These are phyloP conservation scores for Botryotinia narcissicola DNA, from an alignment of 2,329 filamentous ascomycete species.

Conservation along the genomic window DNA sequence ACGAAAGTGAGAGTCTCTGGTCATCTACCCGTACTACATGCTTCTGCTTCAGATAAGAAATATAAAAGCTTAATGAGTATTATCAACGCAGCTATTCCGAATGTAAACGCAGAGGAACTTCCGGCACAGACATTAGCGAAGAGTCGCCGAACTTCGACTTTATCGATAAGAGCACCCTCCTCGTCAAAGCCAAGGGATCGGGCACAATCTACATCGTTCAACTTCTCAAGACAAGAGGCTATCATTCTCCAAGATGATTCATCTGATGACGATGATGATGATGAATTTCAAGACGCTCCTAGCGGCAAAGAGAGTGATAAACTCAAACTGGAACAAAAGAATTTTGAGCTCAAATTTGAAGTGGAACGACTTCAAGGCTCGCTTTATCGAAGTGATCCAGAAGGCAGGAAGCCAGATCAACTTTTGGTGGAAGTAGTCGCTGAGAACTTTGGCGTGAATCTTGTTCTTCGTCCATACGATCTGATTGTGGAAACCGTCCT, in stretches of 20 bases:
- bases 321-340: slow-evolving; percentile 78
- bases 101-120: slow-evolving; percentile 58
- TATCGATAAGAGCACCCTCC: slow-evolving; percentile 24
- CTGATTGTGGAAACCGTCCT: slow-evolving; percentile 91
- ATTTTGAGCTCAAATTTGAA: slow-evolving; percentile 95
- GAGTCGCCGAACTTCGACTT: slow-evolving; percentile 21
- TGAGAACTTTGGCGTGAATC: slow-evolving; percentile 81
- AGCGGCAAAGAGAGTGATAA: slow-evolving; percentile 55
- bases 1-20: slow-evolving; percentile 90
- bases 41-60: slow-evolving; percentile 87
- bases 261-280: slow-evolving; percentile 59
- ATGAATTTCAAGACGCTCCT: slow-evolving; percentile 64
- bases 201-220: slow-evolving; percentile 68
- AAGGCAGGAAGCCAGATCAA: slow-evolving; percentile 71
- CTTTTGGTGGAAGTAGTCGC: slow-evolving; percentile 89
- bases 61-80: slow-evolving; percentile 97
- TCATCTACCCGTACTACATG: slow-evolving; percentile 87
- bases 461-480: slow-evolving; percentile 84
- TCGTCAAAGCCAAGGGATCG: slow-evolving; percentile 49
- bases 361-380: slow-evolving; percentile 94
- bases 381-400: slow-evolving; percentile 80
- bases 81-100: slow-evolving; percentile 92
- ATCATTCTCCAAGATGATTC: slow-evolving; percentile 64
- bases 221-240: slow-evolving; percentile 69
- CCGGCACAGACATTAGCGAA: slow-evolving; percentile 18